phyloP scores from a whole-genome alignment of 352 stramenopile species.

The Phytophthora tentaculata region DNA sequence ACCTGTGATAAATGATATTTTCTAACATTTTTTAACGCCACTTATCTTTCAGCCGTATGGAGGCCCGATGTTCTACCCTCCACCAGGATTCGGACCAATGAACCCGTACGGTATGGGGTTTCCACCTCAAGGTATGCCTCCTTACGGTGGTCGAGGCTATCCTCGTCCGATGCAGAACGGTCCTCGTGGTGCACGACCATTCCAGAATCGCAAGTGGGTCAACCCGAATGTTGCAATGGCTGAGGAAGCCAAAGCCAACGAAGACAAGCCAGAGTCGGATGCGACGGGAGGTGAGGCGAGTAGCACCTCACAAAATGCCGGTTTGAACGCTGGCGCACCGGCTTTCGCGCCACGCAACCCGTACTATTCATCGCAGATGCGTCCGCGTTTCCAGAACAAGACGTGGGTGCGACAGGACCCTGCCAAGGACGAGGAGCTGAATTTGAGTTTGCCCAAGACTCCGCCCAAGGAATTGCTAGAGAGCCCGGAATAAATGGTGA shows the following conservation, averaged over 20 bases:
- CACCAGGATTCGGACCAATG: constrained; percentile 63
- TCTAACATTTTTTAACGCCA: too few species aligned
- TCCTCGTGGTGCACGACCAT: constrained; percentile 57
- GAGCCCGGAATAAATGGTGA: constrained; percentile 32
- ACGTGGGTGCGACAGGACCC: constrained; percentile 83
- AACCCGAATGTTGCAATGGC: constrained; percentile 79
- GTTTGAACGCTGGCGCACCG: constrained; percentile 42
- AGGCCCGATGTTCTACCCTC: constrained; percentile 78
- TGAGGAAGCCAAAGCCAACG: constrained; percentile 41
- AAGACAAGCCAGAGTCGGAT: constrained; percentile 32
- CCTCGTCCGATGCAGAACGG: constrained; percentile 38
- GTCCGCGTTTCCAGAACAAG: constrained; percentile 89
- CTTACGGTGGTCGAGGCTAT: constrained; percentile 41
- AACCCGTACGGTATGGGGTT: constrained; percentile 81
- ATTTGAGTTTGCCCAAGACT: constrained; percentile 76
- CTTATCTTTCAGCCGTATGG: constrained; percentile 66
- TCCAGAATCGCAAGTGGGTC: constrained; percentile 86
- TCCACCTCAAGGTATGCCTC: constrained; percentile 60
- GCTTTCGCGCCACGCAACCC: constrained; percentile 67
- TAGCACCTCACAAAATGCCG: constrained; percentile 13
- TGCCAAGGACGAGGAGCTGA: constrained; percentile 76
- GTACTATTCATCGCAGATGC: constrained; percentile 75
- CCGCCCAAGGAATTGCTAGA: constrained; percentile 65
- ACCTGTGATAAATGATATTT: too few species aligned
- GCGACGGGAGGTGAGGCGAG: constrained; percentile 19